A percentile compares a stretch with the other conserved stretches of the same genome.
These are phyloP conservation scores for Sanguinoderma infundibulare DNA, from an alignment of 1,284 basidiomycete species.

Conservation along the genomic window DNA sequence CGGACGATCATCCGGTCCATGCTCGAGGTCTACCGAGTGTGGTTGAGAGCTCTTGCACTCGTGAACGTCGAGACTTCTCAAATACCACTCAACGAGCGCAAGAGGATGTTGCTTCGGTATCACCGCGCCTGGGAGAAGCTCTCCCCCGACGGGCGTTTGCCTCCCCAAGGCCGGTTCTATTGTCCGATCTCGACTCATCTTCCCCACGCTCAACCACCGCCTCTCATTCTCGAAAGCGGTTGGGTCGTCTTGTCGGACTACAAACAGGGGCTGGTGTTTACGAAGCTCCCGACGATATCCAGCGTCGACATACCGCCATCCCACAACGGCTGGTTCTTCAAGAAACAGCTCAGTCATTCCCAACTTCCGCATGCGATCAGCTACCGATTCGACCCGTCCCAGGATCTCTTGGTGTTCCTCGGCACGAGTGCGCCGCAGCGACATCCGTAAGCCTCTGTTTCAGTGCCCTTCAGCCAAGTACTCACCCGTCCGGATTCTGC, in stretches of 20 bases:
- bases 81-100: not conserved
- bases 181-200: not conserved
- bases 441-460: not conserved
- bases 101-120: slow-evolving; percentile 1
- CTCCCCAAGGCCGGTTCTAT: not conserved
- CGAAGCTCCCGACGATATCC: not conserved
- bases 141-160: not conserved
- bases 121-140: slow-evolving; percentile 4
- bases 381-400: slow-evolving; percentile 6
- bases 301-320: not conserved
- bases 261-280: not conserved
- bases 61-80: not conserved
- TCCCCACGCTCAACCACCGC: not conserved
- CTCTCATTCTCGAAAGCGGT: not conserved
- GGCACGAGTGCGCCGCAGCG: not conserved
- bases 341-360: not conserved
- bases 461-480: no score
- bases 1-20: not conserved
- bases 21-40: not conserved
- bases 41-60: not conserved
- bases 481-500: not conserved
- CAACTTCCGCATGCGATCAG: not conserved
- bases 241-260: not conserved
- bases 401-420: slow-evolving; percentile 2
- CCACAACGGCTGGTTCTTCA: not conserved